phyloP scores from a whole-genome alignment of 495 filamentous ascomycete species.

The Neurospora hispaniola region DNA sequence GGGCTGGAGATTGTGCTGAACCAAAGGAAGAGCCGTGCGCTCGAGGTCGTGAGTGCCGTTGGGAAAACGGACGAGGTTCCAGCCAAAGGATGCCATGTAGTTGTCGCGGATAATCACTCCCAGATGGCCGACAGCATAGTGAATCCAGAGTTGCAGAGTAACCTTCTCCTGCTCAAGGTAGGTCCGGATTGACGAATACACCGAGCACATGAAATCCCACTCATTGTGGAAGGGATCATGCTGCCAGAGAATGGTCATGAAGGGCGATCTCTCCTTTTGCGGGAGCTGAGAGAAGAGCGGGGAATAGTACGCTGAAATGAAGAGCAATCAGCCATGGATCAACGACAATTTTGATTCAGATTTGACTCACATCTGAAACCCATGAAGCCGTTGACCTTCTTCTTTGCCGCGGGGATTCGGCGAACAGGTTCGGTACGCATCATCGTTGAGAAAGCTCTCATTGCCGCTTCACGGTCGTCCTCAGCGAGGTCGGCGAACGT shows the following conservation, averaged over 20 bases:
- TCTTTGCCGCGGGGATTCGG: slow-evolving; percentile 3
- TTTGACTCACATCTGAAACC: slow-evolving; percentile 6
- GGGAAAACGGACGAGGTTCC: slow-evolving; percentile 8
- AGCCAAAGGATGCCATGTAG: slow-evolving; percentile 16
- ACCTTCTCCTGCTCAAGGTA: slow-evolving; percentile 10
- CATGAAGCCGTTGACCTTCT: slow-evolving; percentile 14
- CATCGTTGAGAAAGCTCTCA: slow-evolving; percentile 1
- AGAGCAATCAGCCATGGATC: background rate
- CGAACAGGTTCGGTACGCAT: background rate
- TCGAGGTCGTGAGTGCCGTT: slow-evolving; percentile 11
- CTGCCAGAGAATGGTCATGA: slow-evolving; percentile 17
- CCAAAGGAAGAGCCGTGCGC: slow-evolving; percentile 2
- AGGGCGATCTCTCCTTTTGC: slow-evolving; percentile 12
- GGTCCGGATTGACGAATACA: slow-evolving; percentile 16
- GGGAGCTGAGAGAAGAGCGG: slow-evolving; percentile 7
- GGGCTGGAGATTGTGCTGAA: slow-evolving; percentile 11
- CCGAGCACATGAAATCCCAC: slow-evolving; percentile 19
- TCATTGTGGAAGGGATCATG: slow-evolving; percentile 17
- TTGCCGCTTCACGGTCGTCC: background rate
- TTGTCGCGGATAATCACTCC: slow-evolving; percentile 13
- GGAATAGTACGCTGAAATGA: slow-evolving; percentile 9
- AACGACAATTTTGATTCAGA: background rate
- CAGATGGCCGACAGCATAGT: slow-evolving; percentile 9
- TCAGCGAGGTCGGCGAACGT: background rate
- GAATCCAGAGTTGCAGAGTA: slow-evolving; percentile 16